Evolutionary conservation across 129 eudicot species (phyloP).

Genomic region (Centaurea solstitialis): DNA sequence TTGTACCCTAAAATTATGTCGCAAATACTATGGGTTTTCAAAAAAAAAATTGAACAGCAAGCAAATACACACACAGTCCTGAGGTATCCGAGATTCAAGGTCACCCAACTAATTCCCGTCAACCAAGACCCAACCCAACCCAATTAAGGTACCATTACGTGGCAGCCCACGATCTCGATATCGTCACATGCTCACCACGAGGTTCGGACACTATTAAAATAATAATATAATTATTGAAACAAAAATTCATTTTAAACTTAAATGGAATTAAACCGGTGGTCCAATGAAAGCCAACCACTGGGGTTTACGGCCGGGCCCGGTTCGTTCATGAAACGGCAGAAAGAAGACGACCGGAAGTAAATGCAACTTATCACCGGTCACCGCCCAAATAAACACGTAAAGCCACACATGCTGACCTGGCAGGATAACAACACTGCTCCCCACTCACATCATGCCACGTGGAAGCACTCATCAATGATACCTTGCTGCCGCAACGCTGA

Average conservation of each 20-base stretch:
- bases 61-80: no score
- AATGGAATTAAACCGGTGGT: slow-evolving; percentile 12
- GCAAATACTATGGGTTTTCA: no score
- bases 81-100: no score
- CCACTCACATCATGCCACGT: slow-evolving; percentile 22
- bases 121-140: no score
- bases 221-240: neutral
- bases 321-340: neutral
- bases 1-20: no score
- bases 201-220: no score
- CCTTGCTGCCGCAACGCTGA: slow-evolving; percentile 7
- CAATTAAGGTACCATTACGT: no score
- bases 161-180: no score
- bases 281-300: slow-evolving; percentile 21
- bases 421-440: neutral
- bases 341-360: slow-evolving; percentile 2
- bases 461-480: slow-evolving; percentile 17
- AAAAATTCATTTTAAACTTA: neutral
- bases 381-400: slow-evolving; percentile 5
- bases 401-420: slow-evolving; percentile 27
- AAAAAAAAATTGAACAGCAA: no score
- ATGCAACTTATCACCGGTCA: slow-evolving; percentile 23
- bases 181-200: no score
- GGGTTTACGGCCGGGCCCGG: neutral
- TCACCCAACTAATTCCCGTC: no score